These are phyloP conservation scores for Colletotrichum navitas DNA, from an alignment of 2,329 filamentous ascomycete genomes.

Conservation along the genomic window DNA sequence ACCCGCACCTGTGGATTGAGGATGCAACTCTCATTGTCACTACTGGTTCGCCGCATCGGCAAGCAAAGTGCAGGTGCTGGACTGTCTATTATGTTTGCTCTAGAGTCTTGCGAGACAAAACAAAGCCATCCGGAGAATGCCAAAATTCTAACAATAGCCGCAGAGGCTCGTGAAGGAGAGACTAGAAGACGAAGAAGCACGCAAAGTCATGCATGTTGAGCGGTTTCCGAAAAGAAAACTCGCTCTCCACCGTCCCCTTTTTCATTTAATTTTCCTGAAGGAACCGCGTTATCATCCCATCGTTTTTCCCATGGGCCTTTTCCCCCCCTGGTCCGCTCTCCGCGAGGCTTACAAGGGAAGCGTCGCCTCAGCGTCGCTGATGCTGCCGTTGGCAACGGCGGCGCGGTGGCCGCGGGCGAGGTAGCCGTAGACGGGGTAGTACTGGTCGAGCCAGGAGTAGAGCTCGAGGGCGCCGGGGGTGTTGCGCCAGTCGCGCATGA, in stretches of 20 bases:
- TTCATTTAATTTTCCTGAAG: no score
- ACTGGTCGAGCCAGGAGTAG: conserved; percentile 73
- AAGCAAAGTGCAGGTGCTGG: not conserved
- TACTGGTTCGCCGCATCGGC: not conserved
- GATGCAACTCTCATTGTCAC: not conserved
- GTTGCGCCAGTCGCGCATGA: conserved; percentile 79
- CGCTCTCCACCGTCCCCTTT: no score
- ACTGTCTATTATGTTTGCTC: conserved; percentile 17
- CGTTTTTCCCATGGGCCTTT: not conserved
- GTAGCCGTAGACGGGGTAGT: conserved; percentile 74
- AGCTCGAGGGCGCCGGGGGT: conserved; percentile 66
- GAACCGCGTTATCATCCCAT: not conserved
- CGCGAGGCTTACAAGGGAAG: conserved; percentile 24
- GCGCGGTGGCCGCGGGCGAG: conserved; percentile 72
- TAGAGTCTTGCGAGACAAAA: conserved; percentile 17
- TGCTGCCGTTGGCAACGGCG: conserved; percentile 70
- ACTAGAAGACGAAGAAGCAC: conserved; percentile 24
- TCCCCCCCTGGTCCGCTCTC: no score
- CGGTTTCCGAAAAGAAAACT: not conserved
- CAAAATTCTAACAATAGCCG: conserved; percentile 21
- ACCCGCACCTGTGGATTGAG: not conserved
- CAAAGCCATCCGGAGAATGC: not conserved
- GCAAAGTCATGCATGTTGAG: not conserved
- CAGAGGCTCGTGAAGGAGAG: conserved; percentile 19
- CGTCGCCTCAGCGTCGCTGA: conserved; percentile 66